Conservation (phyloP, 768 basidiomycete genomes). For the Mycena venus region DNA sequence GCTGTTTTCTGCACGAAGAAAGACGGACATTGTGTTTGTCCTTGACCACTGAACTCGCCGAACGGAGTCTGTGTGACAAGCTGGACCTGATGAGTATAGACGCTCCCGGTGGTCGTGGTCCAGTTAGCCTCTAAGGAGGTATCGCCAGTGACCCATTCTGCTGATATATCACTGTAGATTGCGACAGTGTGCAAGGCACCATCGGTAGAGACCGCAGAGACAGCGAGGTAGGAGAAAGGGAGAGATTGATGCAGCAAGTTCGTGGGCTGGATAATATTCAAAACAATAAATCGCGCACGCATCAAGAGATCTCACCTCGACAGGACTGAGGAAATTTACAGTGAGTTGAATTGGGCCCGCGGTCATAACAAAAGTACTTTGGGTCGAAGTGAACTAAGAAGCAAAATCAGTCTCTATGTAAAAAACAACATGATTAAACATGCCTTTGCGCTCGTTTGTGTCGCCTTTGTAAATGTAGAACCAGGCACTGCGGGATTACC, state of each 20-base stretch:
- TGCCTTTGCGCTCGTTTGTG: slow-evolving; percentile 68
- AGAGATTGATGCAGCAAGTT: slow-evolving; percentile 73
- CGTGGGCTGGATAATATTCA: slow-evolving; percentile 53
- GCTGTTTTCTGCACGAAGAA: background rate
- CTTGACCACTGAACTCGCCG: slow-evolving; percentile 68
- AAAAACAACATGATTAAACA: slow-evolving; percentile 4
- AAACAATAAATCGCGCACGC: background rate
- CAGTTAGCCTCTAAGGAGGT: slow-evolving; percentile 66
- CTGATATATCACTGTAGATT: slow-evolving; percentile 71
- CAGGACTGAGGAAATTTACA: slow-evolving; percentile 73
- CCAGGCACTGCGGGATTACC: slow-evolving; percentile 65
- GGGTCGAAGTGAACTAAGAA: slow-evolving; percentile 73
- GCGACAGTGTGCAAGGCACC: slow-evolving; percentile 62
- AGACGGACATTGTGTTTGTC: slow-evolving; percentile 60
- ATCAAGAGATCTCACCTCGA: slow-evolving; percentile 60
- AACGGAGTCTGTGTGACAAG: slow-evolving; percentile 58
- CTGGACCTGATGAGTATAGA: slow-evolving; percentile 72
- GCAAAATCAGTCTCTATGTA: background rate
- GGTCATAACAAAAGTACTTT: slow-evolving; percentile 70
- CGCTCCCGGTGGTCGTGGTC: slow-evolving; percentile 59
- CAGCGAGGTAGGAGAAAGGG: slow-evolving; percentile 69
- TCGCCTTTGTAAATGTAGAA: slow-evolving; percentile 59
- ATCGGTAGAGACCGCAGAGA: slow-evolving; percentile 63
- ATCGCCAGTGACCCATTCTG: slow-evolving; percentile 66
- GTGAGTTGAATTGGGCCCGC: slow-evolving; percentile 76